These are phyloP conservation scores for Talaromyces stipitatus DNA, from an alignment of 495 filamentous ascomycete species.

Conservation along the genomic window DNA sequence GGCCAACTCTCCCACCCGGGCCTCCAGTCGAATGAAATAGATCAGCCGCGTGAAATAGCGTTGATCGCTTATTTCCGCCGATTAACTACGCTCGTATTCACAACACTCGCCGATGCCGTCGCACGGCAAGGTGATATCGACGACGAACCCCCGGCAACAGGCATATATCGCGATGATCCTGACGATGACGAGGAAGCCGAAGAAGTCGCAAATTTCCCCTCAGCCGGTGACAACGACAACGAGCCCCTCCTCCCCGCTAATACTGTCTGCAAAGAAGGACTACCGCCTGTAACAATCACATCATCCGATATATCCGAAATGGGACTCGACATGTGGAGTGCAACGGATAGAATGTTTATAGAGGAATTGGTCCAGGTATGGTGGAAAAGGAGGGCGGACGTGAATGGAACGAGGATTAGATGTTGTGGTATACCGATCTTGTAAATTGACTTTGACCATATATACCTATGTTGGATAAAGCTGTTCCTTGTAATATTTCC, in stretches of 20 bases:
- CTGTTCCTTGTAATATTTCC: no score
- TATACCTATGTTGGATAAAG: neutral
- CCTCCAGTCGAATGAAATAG: slow-evolving; percentile 31
- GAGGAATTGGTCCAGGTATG: slow-evolving; percentile 59
- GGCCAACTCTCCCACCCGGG: slow-evolving; percentile 36
- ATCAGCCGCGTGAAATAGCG: slow-evolving; percentile 55
- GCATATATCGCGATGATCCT: slow-evolving; percentile 29
- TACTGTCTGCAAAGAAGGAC: neutral
- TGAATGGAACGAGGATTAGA: slow-evolving; percentile 65
- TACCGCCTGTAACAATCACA: slow-evolving; percentile 45
- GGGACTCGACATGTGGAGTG: slow-evolving; percentile 85
- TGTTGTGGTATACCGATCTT: slow-evolving; percentile 78
- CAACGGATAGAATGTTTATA: slow-evolving; percentile 65
- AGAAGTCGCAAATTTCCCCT: neutral
- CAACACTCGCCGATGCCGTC: slow-evolving; percentile 50
- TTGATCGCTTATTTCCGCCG: slow-evolving; percentile 90
- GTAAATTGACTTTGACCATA: slow-evolving; percentile 22
- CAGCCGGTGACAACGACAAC: neutral
- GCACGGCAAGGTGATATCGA: slow-evolving; percentile 52
- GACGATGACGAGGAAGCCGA: slow-evolving; percentile 29
- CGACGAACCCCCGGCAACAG: slow-evolving; percentile 25
- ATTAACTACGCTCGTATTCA: slow-evolving; percentile 64
- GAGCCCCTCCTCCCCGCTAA: slow-evolving; percentile 1
- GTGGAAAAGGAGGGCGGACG: slow-evolving; percentile 61
- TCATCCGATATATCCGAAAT: slow-evolving; percentile 68